Evolutionary conservation across 2,329 filamentous ascomycete species (phyloP).

Genomic region (Neodidymelliopsis sp.): DNA sequence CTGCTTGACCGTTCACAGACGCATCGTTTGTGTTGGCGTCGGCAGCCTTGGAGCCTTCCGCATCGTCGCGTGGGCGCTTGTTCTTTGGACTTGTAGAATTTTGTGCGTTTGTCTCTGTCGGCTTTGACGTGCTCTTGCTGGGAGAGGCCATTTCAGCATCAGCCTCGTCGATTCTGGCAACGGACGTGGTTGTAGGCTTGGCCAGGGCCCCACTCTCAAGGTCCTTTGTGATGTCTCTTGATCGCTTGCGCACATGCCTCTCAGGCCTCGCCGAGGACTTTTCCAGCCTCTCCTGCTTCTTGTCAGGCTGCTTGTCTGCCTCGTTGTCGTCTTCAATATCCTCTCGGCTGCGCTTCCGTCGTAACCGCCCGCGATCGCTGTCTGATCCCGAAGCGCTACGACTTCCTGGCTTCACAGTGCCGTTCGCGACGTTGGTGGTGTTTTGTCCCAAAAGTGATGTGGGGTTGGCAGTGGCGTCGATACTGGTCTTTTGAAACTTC

Average conservation of each 20-base stretch:
- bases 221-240: slow-evolving; percentile 52
- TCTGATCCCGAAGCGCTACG: slow-evolving; percentile 45
- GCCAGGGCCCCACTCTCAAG: slow-evolving; percentile 41
- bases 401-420: slow-evolving; percentile 28
- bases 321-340: slow-evolving; percentile 51
- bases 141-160: slow-evolving; percentile 41
- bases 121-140: slow-evolving; percentile 16
- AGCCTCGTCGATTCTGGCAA: slow-evolving; percentile 39
- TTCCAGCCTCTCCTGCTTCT: slow-evolving; percentile 39
- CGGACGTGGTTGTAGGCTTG: slow-evolving; percentile 42
- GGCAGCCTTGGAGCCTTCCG: slow-evolving; percentile 22
- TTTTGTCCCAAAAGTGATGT: slow-evolving; percentile 24
- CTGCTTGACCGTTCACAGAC: slow-evolving; percentile 21
- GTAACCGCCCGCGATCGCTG: slow-evolving; percentile 48
- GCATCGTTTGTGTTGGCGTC: slow-evolving; percentile 16
- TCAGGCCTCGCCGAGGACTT: slow-evolving; percentile 39
- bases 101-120: slow-evolving; percentile 16
- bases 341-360: slow-evolving; percentile 57
- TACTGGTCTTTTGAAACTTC: slow-evolving; percentile 68
- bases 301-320: slow-evolving; percentile 41
- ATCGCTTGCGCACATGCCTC: slow-evolving; percentile 56
- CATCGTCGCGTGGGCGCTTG: slow-evolving; percentile 55
- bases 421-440: slow-evolving; percentile 39
- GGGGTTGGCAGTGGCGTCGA: slow-evolving; percentile 51
- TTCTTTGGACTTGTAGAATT: slow-evolving; percentile 55